Base-by-base conservation (phyloP, 495 filamentous ascomycete genomes). In the Cenococcum geophilum region DNA sequence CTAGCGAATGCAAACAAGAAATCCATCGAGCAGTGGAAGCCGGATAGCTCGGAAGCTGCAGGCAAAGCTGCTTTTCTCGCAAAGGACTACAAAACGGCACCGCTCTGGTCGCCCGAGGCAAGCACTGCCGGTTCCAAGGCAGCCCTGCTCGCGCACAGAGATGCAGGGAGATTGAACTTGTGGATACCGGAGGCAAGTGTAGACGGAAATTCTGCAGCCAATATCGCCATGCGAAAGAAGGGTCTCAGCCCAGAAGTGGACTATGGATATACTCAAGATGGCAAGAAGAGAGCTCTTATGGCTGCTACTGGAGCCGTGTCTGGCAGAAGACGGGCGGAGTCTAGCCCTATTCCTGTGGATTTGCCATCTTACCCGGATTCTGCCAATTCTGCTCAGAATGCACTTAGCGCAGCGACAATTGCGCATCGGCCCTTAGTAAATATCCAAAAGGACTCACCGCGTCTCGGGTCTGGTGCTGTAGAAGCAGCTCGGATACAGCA, bases 271-370 rank as follows among this genome's bases (percentile, higher is more conserved):
- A 78, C 78, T 0, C 70, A 71, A 11, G 70, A 81, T 58, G 76
- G 74, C n/a, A 77, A 75, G 0, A 80, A 79, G 57, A 82, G 80
- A 48, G 89, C 91, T 22, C 74, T 88, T 57, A 70, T 78, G 50
- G 91, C 90, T 27, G 89, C 89, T 6, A 86, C 84, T 18, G 88
- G 84, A 22, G 89, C 91, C 6, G 83, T 89, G 2, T 77, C 82
- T 23, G 71, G 71, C 32, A 82, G 90, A 49, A 79, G 76, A 66
- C 76, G 91, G 70, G 80, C 90, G 6, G 82, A 82, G 12, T 91
- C 89, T 4, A 78, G 79, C 10, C 88, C 88, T 0, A 67, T 66
- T 59, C 66, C 74, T 23, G 40, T 14, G 18, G 4, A 14, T 45
- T 73, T 62, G 42, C 74, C 73, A 32, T 73, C 74, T 27, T 86